These are phyloP conservation scores for Solanum habrochaites DNA, from an alignment of 257 asterid species.

Conservation along the genomic window DNA sequence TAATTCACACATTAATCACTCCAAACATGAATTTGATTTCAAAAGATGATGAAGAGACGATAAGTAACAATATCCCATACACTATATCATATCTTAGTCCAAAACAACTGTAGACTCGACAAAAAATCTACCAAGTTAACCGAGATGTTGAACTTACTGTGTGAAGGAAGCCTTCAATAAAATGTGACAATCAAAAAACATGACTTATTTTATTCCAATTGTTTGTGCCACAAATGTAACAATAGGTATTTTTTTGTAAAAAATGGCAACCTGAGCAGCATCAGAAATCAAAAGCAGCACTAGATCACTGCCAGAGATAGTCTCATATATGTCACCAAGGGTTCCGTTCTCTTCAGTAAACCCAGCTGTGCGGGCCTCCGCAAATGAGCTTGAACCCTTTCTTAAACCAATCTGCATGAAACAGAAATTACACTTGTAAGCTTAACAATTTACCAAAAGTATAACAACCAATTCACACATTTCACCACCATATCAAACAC, in stretches of 20 bases:
- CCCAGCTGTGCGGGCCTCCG: constrained; percentile 86
- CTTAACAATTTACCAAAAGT: neutral
- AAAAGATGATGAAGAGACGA: neutral
- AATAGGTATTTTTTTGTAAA: too few relatives aligned
- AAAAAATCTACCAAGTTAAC: neutral
- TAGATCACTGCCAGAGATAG: constrained; percentile 77
- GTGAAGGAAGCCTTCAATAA: neutral
- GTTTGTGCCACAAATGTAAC: too few relatives aligned
- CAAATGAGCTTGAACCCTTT: constrained; percentile 84
- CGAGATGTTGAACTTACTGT: neutral
- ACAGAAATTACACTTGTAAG: neutral
- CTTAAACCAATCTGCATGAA: constrained; percentile 77
- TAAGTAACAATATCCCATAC: neutral
- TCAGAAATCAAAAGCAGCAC: constrained; percentile 90
- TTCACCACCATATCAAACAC: neutral
- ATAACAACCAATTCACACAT: neutral
- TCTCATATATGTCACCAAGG: constrained; percentile 92
- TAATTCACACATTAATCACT: neutral
- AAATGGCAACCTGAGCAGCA: constrained; percentile 94
- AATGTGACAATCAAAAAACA: neutral
- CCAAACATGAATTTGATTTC: neutral
- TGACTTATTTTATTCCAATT: too few relatives aligned
- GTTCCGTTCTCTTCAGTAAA: constrained; percentile 87
- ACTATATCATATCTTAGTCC: neutral
- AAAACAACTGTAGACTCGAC: neutral